phyloP scores from a whole-genome alignment of 2,329 filamentous ascomycete genomes.

The Epichloe amarillans region DNA sequence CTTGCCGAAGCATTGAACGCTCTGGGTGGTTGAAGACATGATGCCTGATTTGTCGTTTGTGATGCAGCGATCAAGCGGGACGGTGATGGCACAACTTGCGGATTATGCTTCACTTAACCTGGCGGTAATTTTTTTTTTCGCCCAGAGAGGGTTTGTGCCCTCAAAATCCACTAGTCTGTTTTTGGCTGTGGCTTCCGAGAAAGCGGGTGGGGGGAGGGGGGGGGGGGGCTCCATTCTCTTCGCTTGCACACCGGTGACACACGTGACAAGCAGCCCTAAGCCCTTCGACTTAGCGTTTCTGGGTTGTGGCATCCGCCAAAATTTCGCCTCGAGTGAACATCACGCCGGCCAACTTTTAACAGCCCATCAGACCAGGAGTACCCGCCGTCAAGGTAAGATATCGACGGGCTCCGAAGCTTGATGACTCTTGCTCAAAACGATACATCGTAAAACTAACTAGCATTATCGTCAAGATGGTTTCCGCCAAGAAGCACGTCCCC shows the following conservation, averaged over 20 bases:
- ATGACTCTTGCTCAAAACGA: neutral
- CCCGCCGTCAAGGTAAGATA: constrained; percentile 28
- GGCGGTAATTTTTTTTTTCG: constrained; percentile 12
- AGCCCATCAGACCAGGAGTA: constrained; percentile 22
- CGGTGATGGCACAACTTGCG: constrained; percentile 1
- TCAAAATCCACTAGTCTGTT: constrained; percentile 16
- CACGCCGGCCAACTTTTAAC: constrained; percentile 22
- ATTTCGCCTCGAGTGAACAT: constrained; percentile 22
- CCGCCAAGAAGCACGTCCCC: constrained; percentile 97
- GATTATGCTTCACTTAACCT: neutral
- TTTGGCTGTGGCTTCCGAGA: constrained; percentile 1
- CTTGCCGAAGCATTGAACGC: constrained; percentile 98
- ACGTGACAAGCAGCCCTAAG: constrained; percentile 22
- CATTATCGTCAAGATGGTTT: constrained; percentile 62
- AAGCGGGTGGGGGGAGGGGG: neutral
- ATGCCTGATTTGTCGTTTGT: constrained; percentile 29
- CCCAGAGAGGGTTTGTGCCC: constrained; percentile 21
- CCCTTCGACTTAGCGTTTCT: constrained; percentile 17
- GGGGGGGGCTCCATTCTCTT: neutral
- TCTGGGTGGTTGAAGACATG: constrained; percentile 65
- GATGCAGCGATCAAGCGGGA: constrained; percentile 6
- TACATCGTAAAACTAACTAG: constrained; percentile 19
- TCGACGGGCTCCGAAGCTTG: neutral
- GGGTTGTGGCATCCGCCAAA: constrained; percentile 21
- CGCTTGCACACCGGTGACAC: constrained; percentile 3